phyloP scores from a whole-genome alignment of 2,329 filamentous ascomycete genomes.

The Huntiella abstrusa region DNA sequence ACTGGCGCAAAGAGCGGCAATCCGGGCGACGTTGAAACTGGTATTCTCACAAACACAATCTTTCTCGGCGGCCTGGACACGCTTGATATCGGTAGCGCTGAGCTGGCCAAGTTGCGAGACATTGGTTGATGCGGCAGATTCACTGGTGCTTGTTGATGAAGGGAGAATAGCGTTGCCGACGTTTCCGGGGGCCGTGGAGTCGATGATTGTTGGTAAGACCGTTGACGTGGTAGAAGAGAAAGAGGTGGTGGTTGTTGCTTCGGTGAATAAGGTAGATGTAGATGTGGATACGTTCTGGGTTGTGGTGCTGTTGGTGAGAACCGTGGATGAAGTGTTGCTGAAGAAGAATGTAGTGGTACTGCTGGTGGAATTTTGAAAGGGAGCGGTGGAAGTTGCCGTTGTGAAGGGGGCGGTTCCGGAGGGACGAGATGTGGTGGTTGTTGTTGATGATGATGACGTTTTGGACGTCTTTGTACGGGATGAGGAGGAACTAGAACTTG shows the following conservation, averaged over 20 bases:
- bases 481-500: not conserved
- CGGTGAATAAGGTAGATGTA: not conserved
- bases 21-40: conserved; percentile 22
- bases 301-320: not conserved
- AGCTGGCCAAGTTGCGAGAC: conserved; percentile 8
- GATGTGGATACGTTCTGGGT: too few relatives aligned
- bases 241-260: not conserved
- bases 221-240: not conserved
- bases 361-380: not conserved
- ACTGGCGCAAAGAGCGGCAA: conserved; percentile 22
- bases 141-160: conserved; percentile 3
- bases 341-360: conserved; percentile 3
- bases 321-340: not conserved
- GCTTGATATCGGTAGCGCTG: conserved; percentile 12
- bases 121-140: conserved; percentile 10
- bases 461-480: not conserved
- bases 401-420: not conserved
- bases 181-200: conserved; percentile 8
- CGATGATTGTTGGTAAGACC: conserved; percentile 6
- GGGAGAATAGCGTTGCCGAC: conserved; percentile 12
- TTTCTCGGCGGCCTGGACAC: conserved; percentile 16
- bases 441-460: not conserved
- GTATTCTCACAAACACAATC: conserved; percentile 21
- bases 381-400: not conserved
- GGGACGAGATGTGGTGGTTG: not conserved